Evolutionary conservation across 2,329 filamentous ascomycete species (phyloP).

Genomic region (Celoporthe dispersa): DNA sequence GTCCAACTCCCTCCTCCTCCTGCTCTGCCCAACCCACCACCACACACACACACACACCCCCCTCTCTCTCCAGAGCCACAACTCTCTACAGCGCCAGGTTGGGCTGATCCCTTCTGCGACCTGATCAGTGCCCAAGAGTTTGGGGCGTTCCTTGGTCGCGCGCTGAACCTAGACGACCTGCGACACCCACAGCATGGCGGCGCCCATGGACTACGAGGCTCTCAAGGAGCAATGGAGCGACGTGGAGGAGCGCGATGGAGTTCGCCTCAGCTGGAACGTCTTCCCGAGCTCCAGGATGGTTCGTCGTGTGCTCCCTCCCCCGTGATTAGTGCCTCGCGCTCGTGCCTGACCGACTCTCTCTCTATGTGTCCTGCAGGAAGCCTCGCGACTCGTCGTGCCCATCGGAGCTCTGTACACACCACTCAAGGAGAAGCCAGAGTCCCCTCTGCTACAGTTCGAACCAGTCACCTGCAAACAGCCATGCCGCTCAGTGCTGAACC

Average conservation of each 20-base stretch:
- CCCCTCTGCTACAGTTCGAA: slow-evolving; percentile 90
- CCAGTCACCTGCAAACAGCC: slow-evolving; percentile 96
- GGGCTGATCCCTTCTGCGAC: background rate
- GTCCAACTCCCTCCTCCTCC: slow-evolving; percentile 15
- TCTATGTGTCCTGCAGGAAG: slow-evolving; percentile 65
- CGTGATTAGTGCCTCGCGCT: slow-evolving; percentile 15
- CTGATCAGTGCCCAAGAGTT: slow-evolving; percentile 11
- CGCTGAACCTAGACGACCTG: slow-evolving; percentile 15
- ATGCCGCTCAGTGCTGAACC: slow-evolving; percentile 94
- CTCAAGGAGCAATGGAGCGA: slow-evolving; percentile 97
- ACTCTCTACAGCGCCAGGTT: background rate
- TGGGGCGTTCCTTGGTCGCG: slow-evolving; percentile 4
- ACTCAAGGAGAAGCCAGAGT: slow-evolving; percentile 90
- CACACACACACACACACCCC: too few species aligned
- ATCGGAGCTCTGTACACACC: slow-evolving; percentile 96
- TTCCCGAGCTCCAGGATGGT: slow-evolving; percentile 98
- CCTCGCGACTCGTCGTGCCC: slow-evolving; percentile 89
- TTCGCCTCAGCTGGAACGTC: slow-evolving; percentile 97
- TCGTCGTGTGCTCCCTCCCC: slow-evolving; percentile 37
- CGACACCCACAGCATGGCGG: slow-evolving; percentile 25
- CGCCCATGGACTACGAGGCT: slow-evolving; percentile 83
- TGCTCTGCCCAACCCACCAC: background rate
- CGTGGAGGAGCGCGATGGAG: slow-evolving; percentile 93
- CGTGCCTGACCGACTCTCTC: slow-evolving; percentile 36
- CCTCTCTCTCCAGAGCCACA: background rate